Percentiles rank a stretch among this genome's conserved stretches.
Conservation (phyloP, 495 filamentous ascomycete species). For the Talaromyces stipitatus region DNA sequence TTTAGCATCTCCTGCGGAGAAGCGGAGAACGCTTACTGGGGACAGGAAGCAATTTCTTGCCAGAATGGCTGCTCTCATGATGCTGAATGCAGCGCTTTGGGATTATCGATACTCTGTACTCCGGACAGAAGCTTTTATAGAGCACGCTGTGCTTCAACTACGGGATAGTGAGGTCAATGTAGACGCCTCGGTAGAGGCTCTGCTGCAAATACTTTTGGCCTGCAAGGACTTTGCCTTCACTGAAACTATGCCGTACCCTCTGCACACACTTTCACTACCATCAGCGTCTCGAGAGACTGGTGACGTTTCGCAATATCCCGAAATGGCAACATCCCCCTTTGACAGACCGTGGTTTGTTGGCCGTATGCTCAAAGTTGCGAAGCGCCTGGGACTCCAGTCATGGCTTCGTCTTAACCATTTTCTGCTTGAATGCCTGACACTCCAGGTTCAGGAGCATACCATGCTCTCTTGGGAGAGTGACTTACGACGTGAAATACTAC, state of each 20-base stretch:
- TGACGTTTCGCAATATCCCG: constrained; percentile 27
- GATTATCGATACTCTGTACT: constrained; percentile 26
- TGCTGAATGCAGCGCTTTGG: constrained; percentile 34
- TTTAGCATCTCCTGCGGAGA: constrained; percentile 21
- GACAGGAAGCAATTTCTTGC: constrained; percentile 31
- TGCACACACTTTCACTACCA: neutral
- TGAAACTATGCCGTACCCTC: neutral
- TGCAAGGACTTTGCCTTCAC: constrained; percentile 22
- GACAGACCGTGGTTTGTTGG: constrained; percentile 33
- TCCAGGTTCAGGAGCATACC: constrained; percentile 15
- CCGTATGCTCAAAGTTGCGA: constrained; percentile 36
- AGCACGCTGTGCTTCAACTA: constrained; percentile 19
- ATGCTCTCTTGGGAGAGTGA: constrained; percentile 22
- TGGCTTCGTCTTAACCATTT: constrained; percentile 27
- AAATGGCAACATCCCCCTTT: constrained; percentile 15
- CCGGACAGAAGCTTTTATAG: constrained; percentile 24
- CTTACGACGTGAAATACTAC: constrained; percentile 27
- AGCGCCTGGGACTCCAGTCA: constrained; percentile 23
- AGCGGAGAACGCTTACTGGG: constrained; percentile 23
- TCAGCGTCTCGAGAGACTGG: neutral
- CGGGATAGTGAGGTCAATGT: constrained; percentile 29
- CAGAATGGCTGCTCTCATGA: constrained; percentile 24
- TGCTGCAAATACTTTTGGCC: constrained; percentile 30
- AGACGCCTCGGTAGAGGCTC: constrained; percentile 29
- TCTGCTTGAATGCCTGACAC: constrained; percentile 27